Conservation (phyloP, 768 basidiomycete species). For the Boletales sp. region DNA sequence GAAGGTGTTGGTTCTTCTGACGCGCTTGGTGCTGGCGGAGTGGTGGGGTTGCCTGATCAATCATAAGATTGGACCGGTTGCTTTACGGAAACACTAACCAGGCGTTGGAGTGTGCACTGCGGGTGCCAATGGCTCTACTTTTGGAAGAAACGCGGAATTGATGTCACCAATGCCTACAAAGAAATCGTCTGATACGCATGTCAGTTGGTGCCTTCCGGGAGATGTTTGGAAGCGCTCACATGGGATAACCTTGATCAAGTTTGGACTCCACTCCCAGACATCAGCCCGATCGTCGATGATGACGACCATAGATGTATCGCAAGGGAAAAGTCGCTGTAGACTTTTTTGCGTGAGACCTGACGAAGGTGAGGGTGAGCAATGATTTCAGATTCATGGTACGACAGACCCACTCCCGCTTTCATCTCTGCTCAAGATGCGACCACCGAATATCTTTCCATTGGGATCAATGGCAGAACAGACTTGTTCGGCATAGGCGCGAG, state of each 20-base stretch:
- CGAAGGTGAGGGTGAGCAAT: conserved; percentile 18
- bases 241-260: conserved; percentile 94
- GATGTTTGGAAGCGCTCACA: conserved; percentile 49
- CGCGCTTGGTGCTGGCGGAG: conserved; percentile 16
- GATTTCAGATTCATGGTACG: not conserved
- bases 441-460: conserved; percentile 77
- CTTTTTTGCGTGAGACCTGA: conserved; percentile 89
- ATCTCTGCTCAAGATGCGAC: conserved; percentile 86
- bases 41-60: conserved; percentile 18
- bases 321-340: conserved; percentile 88
- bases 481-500: conserved; percentile 92
- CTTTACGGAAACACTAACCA: conserved; percentile 14
- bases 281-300: conserved; percentile 98
- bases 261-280: conserved; percentile 98
- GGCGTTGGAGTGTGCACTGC: conserved; percentile 19
- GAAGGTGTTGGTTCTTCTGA: conserved; percentile 10
- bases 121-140: conserved; percentile 49
- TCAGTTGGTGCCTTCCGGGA: not conserved
- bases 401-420: conserved; percentile 86
- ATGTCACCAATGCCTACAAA: conserved; percentile 98
- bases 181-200: conserved; percentile 73
- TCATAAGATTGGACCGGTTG: not conserved
- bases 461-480: conserved; percentile 96
- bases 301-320: conserved; percentile 97
- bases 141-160: conserved; percentile 91